Base-by-base conservation (phyloP, 2,329 filamentous ascomycete species). In the Neonectria coccinea region DNA sequence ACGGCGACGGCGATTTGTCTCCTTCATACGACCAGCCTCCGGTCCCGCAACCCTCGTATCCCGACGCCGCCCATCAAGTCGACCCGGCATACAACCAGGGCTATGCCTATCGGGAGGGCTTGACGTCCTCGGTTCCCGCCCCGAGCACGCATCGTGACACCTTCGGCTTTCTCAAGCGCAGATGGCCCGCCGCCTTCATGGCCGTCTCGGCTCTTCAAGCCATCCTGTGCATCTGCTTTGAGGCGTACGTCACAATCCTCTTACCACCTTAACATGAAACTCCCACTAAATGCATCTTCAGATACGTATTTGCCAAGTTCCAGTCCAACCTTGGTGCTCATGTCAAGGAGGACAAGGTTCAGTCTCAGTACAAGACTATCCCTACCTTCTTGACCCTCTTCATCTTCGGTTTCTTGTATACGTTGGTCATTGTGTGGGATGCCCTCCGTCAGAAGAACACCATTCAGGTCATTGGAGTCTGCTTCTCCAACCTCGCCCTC, bases 361-460 rank as follows among this genome's bases (percentile, higher is more conserved):
- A 82, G 57, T 84, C 88, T 12, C 85, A 88, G 67, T 84, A 85
- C 72, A 86, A 85, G 76, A 90, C 94, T 1, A 97, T 99, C 68
- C 95, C 96, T 27, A 98, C 95, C 41, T 98, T 97, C 81, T 85
- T 99, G 63, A 93, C 95, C 25, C 88, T 99, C 51, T 97, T 98
- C 84, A 97, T 97, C 78, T 97, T 99, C 79, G 96, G 93, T 66
- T 98, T 97, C 81, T 80, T 99, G 62, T 99, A 98, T 81, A 90
- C 97, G 76, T 82, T 98, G 33, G 83, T 97, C 29, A 85, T 99
- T 57, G 92, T 96, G 12, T 98, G 94, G 86, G 96, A 99, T 83
- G 96, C 95, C 16, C 85, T 99, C 63, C 90, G 94, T 67, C 85
- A 95, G 76, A 97, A 97, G 80, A 99, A 99, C 82, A 99, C 96